Evolutionary conservation across 257 asterid genomes (phyloP), one percentile per base, ranked within the genome.

Genomic region (Scutellaria minor): DNA sequence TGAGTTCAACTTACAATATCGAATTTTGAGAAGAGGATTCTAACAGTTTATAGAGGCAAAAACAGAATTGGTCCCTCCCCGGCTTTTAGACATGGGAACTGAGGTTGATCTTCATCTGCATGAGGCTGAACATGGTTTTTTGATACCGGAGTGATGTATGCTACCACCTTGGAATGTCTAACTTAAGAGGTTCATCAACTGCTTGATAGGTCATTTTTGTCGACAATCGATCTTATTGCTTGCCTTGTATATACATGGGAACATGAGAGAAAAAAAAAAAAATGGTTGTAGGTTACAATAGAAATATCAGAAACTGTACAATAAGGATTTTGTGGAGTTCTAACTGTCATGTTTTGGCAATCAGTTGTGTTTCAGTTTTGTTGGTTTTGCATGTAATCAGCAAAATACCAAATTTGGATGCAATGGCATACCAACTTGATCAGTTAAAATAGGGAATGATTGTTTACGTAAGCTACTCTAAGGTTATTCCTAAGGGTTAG

Each of bases 21-120:
- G 64, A 78, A 70, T 81, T 80, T 84, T 79, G 73, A 79, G 72
- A 71, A 76, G 79, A 79, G 65, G 68, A 12, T 52, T 65, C 71
- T 79, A 64, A 81, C 77, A 41, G 75, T 73, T 27, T 76, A 68
- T 77, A 81, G 83, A 79, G 83, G 64, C 66, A 68, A 58, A 55
- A 24, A 45, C 42, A 37, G 44, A 66, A 65, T 56, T 48, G 70
- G 74, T 40, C 40, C 35, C n/a, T 39, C 75, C 66, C 61, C 76
- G 31, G 61, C 35, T 61, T 81, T 57, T 73, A 50, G 48, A 61
- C 66, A 54, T 78, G 78, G 82, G 64, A 73, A 63, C 4, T 48
- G 52, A 31, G 53, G 77, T 63, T 75, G 68, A 48, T 62, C 75
- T 73, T 39, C 75, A 79, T 84, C 24, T 41, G 31, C 64, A 12